A percentile compares a stretch with the other conserved stretches of the same genome.
These are phyloP conservation scores for Tuber microsphaerosporum DNA, from an alignment of 495 filamentous ascomycete species.

Conservation along the genomic window DNA sequence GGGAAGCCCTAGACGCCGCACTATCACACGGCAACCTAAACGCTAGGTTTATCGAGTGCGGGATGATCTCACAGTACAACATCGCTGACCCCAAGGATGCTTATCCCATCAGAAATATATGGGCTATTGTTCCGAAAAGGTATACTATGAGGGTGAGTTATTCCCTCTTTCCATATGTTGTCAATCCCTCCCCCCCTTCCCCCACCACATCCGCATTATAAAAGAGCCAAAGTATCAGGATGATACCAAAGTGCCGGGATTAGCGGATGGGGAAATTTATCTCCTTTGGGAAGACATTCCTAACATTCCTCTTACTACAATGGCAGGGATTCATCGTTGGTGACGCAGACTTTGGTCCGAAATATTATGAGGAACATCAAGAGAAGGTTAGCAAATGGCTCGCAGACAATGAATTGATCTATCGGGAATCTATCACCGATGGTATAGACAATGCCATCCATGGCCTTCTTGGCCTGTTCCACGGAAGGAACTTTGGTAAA, in stretches of 20 bases:
- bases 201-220: not conserved
- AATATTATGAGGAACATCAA: conserved; percentile 70
- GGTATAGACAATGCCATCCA: conserved; percentile 78
- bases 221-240: not conserved
- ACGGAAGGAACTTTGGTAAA: conserved; percentile 90
- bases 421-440: conserved; percentile 59
- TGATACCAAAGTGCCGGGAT: not conserved
- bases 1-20: conserved; percentile 75
- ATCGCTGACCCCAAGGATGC: conserved; percentile 46
- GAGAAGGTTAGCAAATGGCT: conserved; percentile 79
- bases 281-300: not conserved
- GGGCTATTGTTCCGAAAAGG: conserved; percentile 47
- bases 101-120: conserved; percentile 65
- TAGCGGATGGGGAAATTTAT: not conserved
- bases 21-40: conserved; percentile 60
- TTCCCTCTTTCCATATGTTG: not conserved
- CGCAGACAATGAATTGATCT: conserved; percentile 70
- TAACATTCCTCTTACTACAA: conserved; percentile 4
- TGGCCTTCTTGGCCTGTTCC: conserved; percentile 76
- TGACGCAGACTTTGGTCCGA: conserved; percentile 57
- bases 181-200: not conserved
- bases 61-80: conserved; percentile 76
- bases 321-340: conserved; percentile 69
- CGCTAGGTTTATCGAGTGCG: conserved; percentile 61
- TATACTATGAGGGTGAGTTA: conserved; percentile 43